Percentiles rank a stretch among this genome's conserved stretches.
Evolutionary conservation across 148 eudicot species (phyloP).

Genomic region (Rhododendron molle): DNA sequence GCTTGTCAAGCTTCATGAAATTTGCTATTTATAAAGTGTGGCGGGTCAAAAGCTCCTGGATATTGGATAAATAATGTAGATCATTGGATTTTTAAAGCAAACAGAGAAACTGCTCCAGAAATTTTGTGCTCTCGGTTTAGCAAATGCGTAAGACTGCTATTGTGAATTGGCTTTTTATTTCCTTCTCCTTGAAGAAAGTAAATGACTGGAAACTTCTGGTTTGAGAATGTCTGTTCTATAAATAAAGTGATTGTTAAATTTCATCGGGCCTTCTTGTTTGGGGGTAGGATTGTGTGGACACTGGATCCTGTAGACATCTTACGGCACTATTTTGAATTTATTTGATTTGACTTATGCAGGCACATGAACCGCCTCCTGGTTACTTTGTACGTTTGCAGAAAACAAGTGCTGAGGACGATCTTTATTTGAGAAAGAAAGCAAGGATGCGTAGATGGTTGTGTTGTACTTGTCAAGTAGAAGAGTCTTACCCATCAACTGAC

Average conservation of each 20-base stretch:
- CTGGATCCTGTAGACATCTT: not conserved
- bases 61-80: not conserved
- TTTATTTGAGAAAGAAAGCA: slow-evolving; percentile 54
- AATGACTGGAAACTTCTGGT: not conserved
- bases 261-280: not conserved
- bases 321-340: not conserved
- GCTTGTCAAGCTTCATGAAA: not conserved
- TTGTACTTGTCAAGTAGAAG: slow-evolving; percentile 81
- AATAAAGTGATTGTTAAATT: not conserved
- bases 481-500: slow-evolving; percentile 55
- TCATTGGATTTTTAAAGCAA: not conserved
- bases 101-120: not conserved
- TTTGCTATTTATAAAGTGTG: not conserved
- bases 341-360: slow-evolving; percentile 34
- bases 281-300: not conserved
- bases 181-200: not conserved
- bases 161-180: not conserved
- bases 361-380: slow-evolving; percentile 68
- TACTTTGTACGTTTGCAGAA: slow-evolving; percentile 57
- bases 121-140: not conserved
- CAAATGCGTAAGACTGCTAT: not conserved
- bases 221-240: slow-evolving; percentile 3
- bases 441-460: slow-evolving; percentile 98
- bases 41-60: not conserved
- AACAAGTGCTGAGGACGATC: slow-evolving; percentile 44